Percentiles rank a stretch among this genome's conserved stretches.
phyloP scores from a whole-genome alignment of 1,139 yeast species.

The Scheffersomyces quercinus region DNA sequence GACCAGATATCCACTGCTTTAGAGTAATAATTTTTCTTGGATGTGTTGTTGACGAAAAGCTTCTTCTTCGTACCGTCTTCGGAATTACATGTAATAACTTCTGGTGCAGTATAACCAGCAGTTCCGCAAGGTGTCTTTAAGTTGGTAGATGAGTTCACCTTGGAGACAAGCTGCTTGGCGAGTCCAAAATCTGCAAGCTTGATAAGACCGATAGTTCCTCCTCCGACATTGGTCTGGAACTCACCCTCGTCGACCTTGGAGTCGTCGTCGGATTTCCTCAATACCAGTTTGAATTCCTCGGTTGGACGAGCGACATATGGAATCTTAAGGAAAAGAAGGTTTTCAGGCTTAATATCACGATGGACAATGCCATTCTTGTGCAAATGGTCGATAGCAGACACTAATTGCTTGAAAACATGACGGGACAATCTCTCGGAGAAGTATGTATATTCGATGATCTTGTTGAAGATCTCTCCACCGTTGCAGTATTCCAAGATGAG shows the following conservation, averaged over 20 bases:
- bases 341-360: constrained; percentile 94
- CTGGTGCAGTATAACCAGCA: constrained; percentile 92
- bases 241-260: constrained; percentile 85
- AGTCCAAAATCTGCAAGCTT: constrained; percentile 93
- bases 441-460: constrained; percentile 87
- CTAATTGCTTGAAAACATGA: constrained; percentile 83
- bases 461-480: constrained; percentile 95
- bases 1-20: constrained; percentile 97
- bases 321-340: constrained; percentile 62
- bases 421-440: constrained; percentile 83
- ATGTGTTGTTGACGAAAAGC: constrained; percentile 18
- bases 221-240: constrained; percentile 75
- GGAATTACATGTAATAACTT: constrained; percentile 61
- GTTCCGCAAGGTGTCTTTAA: constrained; percentile 91
- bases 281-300: constrained; percentile 39
- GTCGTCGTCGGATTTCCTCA: constrained; percentile 74
- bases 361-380: constrained; percentile 91
- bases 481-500: constrained; percentile 81
- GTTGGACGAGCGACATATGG: constrained; percentile 45
- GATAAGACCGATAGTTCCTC: constrained; percentile 84
- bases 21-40: constrained; percentile 76
- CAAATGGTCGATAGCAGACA: constrained; percentile 76
- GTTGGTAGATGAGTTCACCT: constrained; percentile 24
- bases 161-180: constrained; percentile 68
- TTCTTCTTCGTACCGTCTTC: constrained; percentile 11